Evolutionary conservation across 331 rosid genomes (phyloP), one percentile per base, ranked within the genome.

Genomic region (Acacia concinna): DNA sequence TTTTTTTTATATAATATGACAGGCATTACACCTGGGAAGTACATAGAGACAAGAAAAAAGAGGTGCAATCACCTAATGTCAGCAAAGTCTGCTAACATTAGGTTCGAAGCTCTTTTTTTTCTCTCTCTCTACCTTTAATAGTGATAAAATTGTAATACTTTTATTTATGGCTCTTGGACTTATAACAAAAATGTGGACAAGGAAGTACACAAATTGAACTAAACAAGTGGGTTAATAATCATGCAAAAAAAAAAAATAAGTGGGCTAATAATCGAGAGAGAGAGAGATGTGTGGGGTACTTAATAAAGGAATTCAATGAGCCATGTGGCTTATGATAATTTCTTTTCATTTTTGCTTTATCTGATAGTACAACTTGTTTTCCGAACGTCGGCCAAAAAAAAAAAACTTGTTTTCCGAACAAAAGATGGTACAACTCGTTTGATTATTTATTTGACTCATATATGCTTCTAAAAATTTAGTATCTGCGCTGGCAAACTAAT

Each of bases 401-500:
- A n/a, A n/a, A n/a, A 21, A 7, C 7, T 52, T 8, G 44, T 40
- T 38, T 8, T 4, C 41, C 41, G 41, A n/a, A n/a, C n/a, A n/a
- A n/a, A n/a, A n/a, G n/a, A n/a, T n/a, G n/a, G n/a, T 6, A 35
- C 40, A 35, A 6, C 40, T 35, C 7, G 1, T 21, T 10, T 25
- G 2, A 12, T 18, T 15, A 11, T 46, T 15, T 3, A 15, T 23
- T 23, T 0, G 5, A 23, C 17, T 23, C 52, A 46, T 40, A 11
- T 13, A 6, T 57, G 13, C 12, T n/a, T n/a, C 13, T 20, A 7
- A 52, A n/a, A 20, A 3, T 38, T 8, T 38, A 5, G 7, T 51
- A 1, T 0, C 20, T 1, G 0, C 0, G 0, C 0, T 52, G 4
- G 3, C 4, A 52, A 7, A 2, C 20, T 52, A 2, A 6, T 52